Evolutionary conservation across 1,139 yeast genomes (phyloP), one percentile per base, ranked within the genome.

Genomic region (Suhomyces bribrorum): DNA sequence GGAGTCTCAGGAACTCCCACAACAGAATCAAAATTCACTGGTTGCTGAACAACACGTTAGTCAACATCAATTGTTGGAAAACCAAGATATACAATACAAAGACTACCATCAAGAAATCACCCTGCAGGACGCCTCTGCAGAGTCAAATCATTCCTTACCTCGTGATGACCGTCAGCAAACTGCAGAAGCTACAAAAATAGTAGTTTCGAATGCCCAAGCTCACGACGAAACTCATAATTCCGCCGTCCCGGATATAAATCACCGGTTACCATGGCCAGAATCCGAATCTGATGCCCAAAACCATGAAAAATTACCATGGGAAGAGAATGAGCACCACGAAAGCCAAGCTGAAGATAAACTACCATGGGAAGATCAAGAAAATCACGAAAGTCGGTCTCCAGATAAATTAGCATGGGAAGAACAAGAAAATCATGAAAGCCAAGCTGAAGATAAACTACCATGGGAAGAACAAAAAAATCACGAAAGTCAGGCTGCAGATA

Each of bases 331-430:
- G 20, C 7, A 9, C 24, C 12, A 24, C 26, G 26, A 24, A 7
- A 24, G 12, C 12, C 26, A 32, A 25, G n/a, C n/a, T 24, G 29
- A 25, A 25, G 7, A 25, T 13, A 5, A 25, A 20, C 27, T 29
- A 12, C 36, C 37, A 13, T 31, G 34, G 38, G 34, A 37, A 31
- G n/a, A 29, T n/a, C 22, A 29, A 7, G 25, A 29, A 3, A 11
- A 12, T 5, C 28, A 14, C n/a, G n/a, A n/a, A n/a, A n/a, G n/a
- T n/a, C n/a, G n/a, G n/a, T n/a, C n/a, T n/a, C n/a, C n/a, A n/a
- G 37, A 31, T 6, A 17, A 20, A 15, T 34, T 46, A 12, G 47
- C 49, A n/a, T 38, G 45, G 46, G 44, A 47, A 33, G 38, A 32
- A 11, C 23, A 29, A 13, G 25, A 31, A 26, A 20, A 9, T 9